Percentiles rank a stretch among this genome's conserved stretches.
These are phyloP conservation scores for Phialophora expanda DNA, from an alignment of 2,329 filamentous ascomycete genomes.

Conservation along the genomic window DNA sequence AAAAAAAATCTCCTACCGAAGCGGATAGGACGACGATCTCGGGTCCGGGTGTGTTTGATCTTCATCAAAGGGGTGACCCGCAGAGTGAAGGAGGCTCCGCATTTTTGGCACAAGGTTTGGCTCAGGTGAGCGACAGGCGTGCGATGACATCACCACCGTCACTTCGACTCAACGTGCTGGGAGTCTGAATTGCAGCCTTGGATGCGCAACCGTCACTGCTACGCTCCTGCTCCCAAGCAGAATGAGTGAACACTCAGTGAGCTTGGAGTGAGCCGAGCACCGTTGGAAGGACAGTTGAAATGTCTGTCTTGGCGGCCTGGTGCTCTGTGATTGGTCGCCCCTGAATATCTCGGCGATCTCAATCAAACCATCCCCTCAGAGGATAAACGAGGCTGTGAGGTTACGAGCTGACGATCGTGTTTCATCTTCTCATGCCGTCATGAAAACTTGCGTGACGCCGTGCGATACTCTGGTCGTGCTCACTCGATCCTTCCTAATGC, in stretches of 20 bases:
- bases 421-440: conserved; percentile 1
- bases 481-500: not conserved
- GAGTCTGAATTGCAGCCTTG: not conserved
- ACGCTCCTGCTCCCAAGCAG: not conserved
- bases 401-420: not conserved
- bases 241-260: not conserved
- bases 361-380: not conserved
- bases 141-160: not conserved
- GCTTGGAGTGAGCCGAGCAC: not conserved
- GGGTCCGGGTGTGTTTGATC: conserved; percentile 1
- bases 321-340: not conserved
- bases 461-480: not conserved
- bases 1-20: not conserved
- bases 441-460: not conserved
- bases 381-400: not conserved
- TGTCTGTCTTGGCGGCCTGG: not conserved
- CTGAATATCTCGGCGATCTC: conserved; percentile 1
- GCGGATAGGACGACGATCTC: not conserved
- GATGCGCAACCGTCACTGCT: too few species aligned
- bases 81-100: not conserved
- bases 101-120: not conserved
- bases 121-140: not conserved
- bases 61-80: conserved; percentile 2
- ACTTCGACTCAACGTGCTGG: not conserved
- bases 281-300: not conserved